These are phyloP conservation scores for Penicillium desertorum DNA, from an alignment of 495 filamentous ascomycete species.

Conservation along the genomic window DNA sequence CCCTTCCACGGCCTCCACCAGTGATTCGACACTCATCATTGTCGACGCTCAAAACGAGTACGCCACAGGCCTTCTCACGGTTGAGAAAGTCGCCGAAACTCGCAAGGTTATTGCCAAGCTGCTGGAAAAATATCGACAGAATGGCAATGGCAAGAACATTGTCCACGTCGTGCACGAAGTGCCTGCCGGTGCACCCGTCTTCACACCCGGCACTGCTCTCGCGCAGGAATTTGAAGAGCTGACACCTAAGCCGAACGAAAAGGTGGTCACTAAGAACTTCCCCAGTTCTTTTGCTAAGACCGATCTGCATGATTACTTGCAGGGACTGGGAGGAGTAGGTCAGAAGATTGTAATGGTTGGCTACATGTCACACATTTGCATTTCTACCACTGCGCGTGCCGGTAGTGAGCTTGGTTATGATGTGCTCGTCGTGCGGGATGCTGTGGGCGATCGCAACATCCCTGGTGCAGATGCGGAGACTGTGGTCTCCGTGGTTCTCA, in stretches of 20 bases:
- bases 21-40: slow-evolving; percentile 58
- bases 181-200: slow-evolving; percentile 58
- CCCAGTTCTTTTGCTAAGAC: slow-evolving; percentile 52
- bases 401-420: slow-evolving; percentile 58
- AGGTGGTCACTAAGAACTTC: slow-evolving; percentile 45
- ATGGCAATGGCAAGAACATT: slow-evolving; percentile 42
- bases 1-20: slow-evolving; percentile 47
- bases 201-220: slow-evolving; percentile 54
- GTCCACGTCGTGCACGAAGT: slow-evolving; percentile 58
- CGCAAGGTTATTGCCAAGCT: slow-evolving; percentile 50
- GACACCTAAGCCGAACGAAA: slow-evolving; percentile 44
- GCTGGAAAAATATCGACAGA: slow-evolving; percentile 51
- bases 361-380: slow-evolving; percentile 63
- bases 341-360: slow-evolving; percentile 45
- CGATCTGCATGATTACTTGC: slow-evolving; percentile 41
- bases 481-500: slow-evolving; percentile 39
- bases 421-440: slow-evolving; percentile 55
- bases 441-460: slow-evolving; percentile 59
- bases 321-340: slow-evolving; percentile 32
- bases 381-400: slow-evolving; percentile 58
- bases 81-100: slow-evolving; percentile 44
- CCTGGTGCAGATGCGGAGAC: slow-evolving; percentile 47
- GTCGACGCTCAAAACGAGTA: slow-evolving; percentile 67
- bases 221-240: slow-evolving; percentile 56
- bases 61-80: slow-evolving; percentile 50